Percentiles rank a stretch among this genome's conserved stretches.
phyloP scores from a whole-genome alignment of 2,329 filamentous ascomycete species.

The Westerdykella aurantiaca region DNA sequence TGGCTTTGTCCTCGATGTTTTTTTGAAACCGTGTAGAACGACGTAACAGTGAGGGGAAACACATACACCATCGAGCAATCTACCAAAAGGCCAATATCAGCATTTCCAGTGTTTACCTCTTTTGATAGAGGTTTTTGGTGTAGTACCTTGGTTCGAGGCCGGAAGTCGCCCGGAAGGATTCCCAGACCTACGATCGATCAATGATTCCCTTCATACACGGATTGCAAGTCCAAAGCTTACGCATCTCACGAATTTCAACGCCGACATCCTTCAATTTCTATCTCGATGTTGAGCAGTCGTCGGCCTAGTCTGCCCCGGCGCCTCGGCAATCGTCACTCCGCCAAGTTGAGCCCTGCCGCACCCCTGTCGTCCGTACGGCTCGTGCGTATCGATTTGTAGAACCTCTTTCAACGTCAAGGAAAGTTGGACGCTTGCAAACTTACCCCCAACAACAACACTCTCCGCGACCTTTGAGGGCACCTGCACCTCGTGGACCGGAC shows the following conservation, averaged over 20 bases:
- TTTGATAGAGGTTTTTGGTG: background rate
- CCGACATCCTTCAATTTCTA: slow-evolving; percentile 27
- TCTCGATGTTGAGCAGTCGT: slow-evolving; percentile 9
- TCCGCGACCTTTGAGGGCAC: too few species aligned
- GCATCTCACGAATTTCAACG: slow-evolving; percentile 59
- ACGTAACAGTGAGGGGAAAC: background rate
- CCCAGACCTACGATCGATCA: slow-evolving; percentile 59
- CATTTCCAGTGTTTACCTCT: background rate
- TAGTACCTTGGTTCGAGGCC: slow-evolving; percentile 79
- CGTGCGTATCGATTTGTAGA: background rate
- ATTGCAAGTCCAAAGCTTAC: slow-evolving; percentile 41
- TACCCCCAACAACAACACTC: background rate
- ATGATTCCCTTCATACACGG: slow-evolving; percentile 1
- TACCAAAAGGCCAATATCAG: slow-evolving; percentile 9
- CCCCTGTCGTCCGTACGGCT: background rate
- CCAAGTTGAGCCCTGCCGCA: background rate
- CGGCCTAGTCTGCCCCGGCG: too few species aligned
- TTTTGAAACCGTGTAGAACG: background rate
- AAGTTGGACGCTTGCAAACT: background rate
- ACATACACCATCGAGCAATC: slow-evolving; percentile 41
- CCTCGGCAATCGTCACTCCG: background rate
- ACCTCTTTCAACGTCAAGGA: background rate
- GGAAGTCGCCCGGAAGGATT: slow-evolving; percentile 78
- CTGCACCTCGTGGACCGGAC: background rate
- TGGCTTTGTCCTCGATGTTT: background rate